phyloP scores from a whole-genome alignment of 1,284 basidiomycete species.

The Puccinia horiana region DNA sequence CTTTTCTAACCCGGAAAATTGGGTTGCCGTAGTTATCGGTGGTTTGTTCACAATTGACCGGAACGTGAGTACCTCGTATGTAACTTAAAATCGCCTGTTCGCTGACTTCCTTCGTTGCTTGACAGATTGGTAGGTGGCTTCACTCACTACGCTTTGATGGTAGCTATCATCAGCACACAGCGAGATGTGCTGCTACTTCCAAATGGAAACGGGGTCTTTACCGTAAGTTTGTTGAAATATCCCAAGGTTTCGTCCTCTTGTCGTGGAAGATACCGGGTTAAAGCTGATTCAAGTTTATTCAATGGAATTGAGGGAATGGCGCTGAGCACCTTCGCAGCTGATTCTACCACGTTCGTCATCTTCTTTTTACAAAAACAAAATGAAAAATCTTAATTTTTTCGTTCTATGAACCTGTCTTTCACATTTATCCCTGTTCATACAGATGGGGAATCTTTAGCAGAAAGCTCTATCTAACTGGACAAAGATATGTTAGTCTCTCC shows the following conservation, averaged over 20 bases:
- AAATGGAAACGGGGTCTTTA: slow-evolving; percentile 42
- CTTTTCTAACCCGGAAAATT: neutral
- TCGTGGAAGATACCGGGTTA: neutral
- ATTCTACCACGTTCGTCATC: slow-evolving; percentile 34
- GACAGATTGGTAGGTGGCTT: slow-evolving; percentile 40
- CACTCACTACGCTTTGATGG: slow-evolving; percentile 34
- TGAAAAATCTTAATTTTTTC: neutral
- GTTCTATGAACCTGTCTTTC: neutral
- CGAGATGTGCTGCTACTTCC: slow-evolving; percentile 45
- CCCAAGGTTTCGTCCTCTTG: neutral
- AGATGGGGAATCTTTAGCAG: slow-evolving; percentile 46
- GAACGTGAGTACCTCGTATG: slow-evolving; percentile 26
- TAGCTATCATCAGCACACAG: slow-evolving; percentile 37
- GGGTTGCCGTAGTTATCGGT: slow-evolving; percentile 9
- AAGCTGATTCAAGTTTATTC: neutral
- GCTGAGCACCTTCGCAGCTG: slow-evolving; percentile 30
- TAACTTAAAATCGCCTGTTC: neutral
- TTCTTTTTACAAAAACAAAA: neutral
- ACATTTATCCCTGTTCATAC: neutral
- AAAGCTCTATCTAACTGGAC: slow-evolving; percentile 14
- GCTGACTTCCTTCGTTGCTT: neutral
- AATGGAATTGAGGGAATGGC: slow-evolving; percentile 34
- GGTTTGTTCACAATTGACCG: slow-evolving; percentile 36
- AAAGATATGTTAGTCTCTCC: slow-evolving; percentile 39
- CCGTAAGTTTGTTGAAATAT: neutral